Base-by-base conservation (phyloP, 768 basidiomycete genomes). In the Suillus subaureus region DNA sequence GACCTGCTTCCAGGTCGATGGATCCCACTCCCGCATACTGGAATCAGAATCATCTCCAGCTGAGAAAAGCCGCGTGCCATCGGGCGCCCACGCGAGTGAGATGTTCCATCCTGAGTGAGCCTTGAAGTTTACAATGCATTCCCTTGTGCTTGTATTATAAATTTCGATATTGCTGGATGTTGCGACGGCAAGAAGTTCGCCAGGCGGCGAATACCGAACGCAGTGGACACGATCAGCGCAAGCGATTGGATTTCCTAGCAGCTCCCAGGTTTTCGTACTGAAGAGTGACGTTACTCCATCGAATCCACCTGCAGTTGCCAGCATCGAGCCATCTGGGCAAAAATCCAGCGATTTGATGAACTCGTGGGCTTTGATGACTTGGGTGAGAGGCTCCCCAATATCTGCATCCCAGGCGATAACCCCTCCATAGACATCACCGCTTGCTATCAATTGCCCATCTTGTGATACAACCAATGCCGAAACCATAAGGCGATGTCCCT, bases 141-240 rank as follows among this genome's bases (percentile, higher is more conserved):
- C 5, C 23, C 23, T 23, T 2, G 47, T 49, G 23, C 23, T 23
- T 23, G 13, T 13, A 15, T 49, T 49, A 23, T 49, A 23, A 49
- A 49, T 49, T 26, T 15, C 6, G 13, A 49, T 49, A 23, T 23
- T 1, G 0, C 3, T 13, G 6, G 23, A 3, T 15, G 23, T 26
- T 49, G 47, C 23, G 6, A 49, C 26, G 9, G 23, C 47, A 49
- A 49, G 47, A 49, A 23, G 23, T 23, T 49, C 23, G 2, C 47
- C 47, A 23, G 47, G 26, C 6, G 47, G 47, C 13, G 47, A 49
- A 49, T 23, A 49, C 2, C 47, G 47, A 15, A 49, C 13, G 23
- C 47, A 26, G 23, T 1, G 0, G 11, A 12, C n/a, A 23, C 0
- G 0, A n/a, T n/a, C n/a, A 47, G 9, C 11, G 11, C 6, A 23